These are phyloP conservation scores for Pseudognaphalium luteoalbum DNA, from an alignment of 129 eudicot genomes.

Conservation along the genomic window DNA sequence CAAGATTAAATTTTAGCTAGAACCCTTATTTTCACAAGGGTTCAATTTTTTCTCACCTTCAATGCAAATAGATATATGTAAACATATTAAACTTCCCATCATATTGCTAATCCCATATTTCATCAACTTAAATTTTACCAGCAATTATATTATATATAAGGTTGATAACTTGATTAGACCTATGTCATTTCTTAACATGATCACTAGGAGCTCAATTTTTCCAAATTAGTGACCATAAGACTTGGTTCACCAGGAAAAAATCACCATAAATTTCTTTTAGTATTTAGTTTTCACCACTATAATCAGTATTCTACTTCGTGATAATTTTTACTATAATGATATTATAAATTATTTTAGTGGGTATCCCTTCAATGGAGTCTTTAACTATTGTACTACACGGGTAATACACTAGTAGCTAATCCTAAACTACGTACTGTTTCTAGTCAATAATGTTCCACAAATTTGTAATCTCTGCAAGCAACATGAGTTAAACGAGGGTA, in stretches of 20 bases:
- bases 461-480: constrained; percentile 10
- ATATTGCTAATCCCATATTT: constrained; percentile 25
- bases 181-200: constrained; percentile 11
- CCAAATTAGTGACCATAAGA: background rate
- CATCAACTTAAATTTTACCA: constrained; percentile 10
- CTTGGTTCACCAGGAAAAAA: background rate
- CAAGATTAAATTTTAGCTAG: constrained; percentile 5
- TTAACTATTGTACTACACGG: background rate
- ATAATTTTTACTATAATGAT: background rate
- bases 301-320: constrained; percentile 4
- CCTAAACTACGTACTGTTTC: background rate
- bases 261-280: background rate
- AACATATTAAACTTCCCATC: constrained; percentile 9
- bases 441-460: constrained; percentile 17
- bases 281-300: background rate
- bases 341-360: background rate
- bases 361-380: constrained; percentile 2
- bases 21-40: constrained; percentile 11
- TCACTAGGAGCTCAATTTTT: constrained; percentile 6
- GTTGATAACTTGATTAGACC: background rate
- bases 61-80: constrained; percentile 34
- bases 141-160: constrained; percentile 4
- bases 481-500: constrained; percentile 7
- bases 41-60: background rate
- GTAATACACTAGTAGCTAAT: constrained; percentile 16